Conservation (phyloP, 2,329 filamentous ascomycete species). For the Fusarium goolgardi region DNA sequence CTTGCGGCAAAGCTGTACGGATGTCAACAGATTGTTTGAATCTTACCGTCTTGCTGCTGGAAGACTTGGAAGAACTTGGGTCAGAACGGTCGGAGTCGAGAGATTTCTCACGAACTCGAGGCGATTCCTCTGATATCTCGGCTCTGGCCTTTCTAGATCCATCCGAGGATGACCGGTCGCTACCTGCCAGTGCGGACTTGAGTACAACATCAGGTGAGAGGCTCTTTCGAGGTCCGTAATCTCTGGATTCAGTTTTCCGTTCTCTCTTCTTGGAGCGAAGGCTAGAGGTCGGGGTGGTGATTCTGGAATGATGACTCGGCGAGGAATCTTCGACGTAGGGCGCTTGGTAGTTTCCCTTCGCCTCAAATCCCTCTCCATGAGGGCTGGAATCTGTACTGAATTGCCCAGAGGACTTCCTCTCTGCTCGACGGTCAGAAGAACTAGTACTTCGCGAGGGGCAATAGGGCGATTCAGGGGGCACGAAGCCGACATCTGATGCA, state of each 20-base stretch:
- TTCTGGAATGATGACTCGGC: constrained; percentile 23
- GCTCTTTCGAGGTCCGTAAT: neutral
- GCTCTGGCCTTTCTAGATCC: constrained; percentile 5
- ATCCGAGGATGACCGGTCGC: constrained; percentile 19
- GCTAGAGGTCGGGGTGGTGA: neutral
- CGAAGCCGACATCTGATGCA: neutral
- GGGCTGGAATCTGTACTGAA: constrained; percentile 31
- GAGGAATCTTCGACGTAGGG: constrained; percentile 47
- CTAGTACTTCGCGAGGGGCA: constrained; percentile 42
- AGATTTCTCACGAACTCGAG: constrained; percentile 21
- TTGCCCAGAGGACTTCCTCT: constrained; percentile 40
- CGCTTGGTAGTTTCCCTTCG: constrained; percentile 36
- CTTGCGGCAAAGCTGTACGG: constrained; percentile 24
- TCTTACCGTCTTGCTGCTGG: constrained; percentile 44
- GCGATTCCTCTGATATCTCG: neutral
- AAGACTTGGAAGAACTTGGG: constrained; percentile 41
- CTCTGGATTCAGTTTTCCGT: neutral
- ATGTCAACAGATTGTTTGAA: constrained; percentile 43
- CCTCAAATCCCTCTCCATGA: neutral
- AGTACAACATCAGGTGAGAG: neutral
- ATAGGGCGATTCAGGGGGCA: constrained; percentile 24
- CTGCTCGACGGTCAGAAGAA: constrained; percentile 47
- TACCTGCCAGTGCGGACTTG: constrained; percentile 7
- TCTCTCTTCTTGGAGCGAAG: neutral
- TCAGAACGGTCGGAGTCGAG: constrained; percentile 38